Base-by-base conservation (phyloP, 139 green algal genomes). In the Edaphochlamys debaryana region DNA sequence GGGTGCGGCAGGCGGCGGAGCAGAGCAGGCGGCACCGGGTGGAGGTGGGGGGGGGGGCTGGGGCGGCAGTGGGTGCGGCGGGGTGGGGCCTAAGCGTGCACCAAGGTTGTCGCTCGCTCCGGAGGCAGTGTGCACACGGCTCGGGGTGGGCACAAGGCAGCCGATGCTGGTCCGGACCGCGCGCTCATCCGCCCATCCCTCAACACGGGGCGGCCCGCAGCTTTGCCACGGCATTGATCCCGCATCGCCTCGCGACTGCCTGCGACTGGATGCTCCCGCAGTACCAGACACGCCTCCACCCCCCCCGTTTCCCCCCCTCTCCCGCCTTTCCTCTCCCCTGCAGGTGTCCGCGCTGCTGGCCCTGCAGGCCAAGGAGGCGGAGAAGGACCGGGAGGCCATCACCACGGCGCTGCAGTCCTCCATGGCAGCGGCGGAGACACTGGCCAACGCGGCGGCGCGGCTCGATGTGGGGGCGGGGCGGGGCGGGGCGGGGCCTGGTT, bases 1-100 rank as follows among this genome's bases (percentile, higher is more conserved):
- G 56, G 20, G 38, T 85, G 79, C 79, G 68, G 34, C 68, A 79
- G 66, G 79, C 79, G 67, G 79, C 79, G 63, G 62, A 84, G 79
- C 40, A 42, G 23, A 78, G 79, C 67, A 56, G 45, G 37, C 50
- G 37, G 50, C 50, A 78, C 50, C 36, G 67, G 4, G 32, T 77
- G 50, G 67, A 77, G 67, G 64, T 84, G 48, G 3, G 76, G 34
- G 5, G 4, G n/a, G 70, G 1, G 45, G 20, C 7, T 8, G 70
- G n/a, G 48, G 42, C 29, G 45, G 15, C 20, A 11, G 41, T 29
- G 48, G 48, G 48, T 54, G 48, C 48, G 48, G 48, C 48, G 11
- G 11, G 54, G 20, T 7, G 4, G 54, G 11, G 20, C 17, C 19
- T 63, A 22, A 30, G 54, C 54, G 54, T 22, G 11, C 54, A 63